Evolutionary conservation across 352 stramenopile species (phyloP), one percentile per base, ranked within the genome.

Genomic region (Pythium pyrilobum): DNA sequence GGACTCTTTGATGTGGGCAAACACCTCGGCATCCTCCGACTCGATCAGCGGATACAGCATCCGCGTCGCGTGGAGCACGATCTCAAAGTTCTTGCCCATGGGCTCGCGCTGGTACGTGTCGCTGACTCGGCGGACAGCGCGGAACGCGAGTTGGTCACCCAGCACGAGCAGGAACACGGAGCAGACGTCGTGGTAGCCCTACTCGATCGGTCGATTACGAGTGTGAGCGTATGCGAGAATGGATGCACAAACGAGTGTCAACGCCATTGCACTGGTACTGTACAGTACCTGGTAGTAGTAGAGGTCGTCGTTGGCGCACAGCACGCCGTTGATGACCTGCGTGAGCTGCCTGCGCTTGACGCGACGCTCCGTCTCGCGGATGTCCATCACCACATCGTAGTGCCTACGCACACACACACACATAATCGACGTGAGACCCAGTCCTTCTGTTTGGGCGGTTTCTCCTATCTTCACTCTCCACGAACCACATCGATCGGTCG

Each of bases 131-230:
- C 76, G 61, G 4, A 97, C 57, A 16, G 93, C 83, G 28, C 66
- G 66, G 38, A 89, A 72, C 24, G 48, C 54, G 9, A 84, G 70
- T 40, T 92, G 74, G 25, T 96, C 73, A 34, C 87, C 89, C 18
- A 93, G 43, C n/a, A 77, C 79, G 27, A 94, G 53, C 27, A 90
- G 55, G 43, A 94, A 90, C 21, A 96, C 79, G 18, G 85, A 93
- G 24, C 81, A 84, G 18, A 98, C 81, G 66, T 98, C 94, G 66
- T 98, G 92, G 66, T 95, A 98, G 27, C 94, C 94, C 80, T 72
- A 38, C 15, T 11, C 85, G 15, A 21, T 13, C 18, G 36, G 11
- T 21, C 18, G 11, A 15, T 8, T 20, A 8, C 10, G 10, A 6
- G 5, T 21, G n/a, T 13, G 6, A 15, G 18, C n/a, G 11, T 21